These are phyloP conservation scores for Petrea volubilis DNA, from an alignment of 257 asterid genomes.

Conservation along the genomic window DNA sequence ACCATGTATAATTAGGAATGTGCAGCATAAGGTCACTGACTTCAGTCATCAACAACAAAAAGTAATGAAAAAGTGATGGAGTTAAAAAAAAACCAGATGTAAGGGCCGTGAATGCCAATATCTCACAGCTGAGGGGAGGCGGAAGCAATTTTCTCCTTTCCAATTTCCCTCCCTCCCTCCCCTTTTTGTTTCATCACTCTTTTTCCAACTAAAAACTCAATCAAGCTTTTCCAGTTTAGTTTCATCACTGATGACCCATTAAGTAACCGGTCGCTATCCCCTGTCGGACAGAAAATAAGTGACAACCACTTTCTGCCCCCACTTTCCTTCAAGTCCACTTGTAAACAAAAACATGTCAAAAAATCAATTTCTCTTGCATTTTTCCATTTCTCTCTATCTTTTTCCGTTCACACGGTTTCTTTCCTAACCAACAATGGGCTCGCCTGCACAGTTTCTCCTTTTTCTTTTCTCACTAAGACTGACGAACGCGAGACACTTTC, in stretches of 20 bases:
- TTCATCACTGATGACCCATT: neutral
- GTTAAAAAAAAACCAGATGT: too few relatives aligned
- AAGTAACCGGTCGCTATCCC: neutral
- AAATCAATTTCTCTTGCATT: slow-evolving; percentile 2
- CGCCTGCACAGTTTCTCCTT: neutral
- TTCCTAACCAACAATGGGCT: slow-evolving; percentile 2
- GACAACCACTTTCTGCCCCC: slow-evolving; percentile 21
- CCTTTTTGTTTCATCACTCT: neutral
- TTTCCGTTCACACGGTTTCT: neutral
- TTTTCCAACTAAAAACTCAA: neutral
- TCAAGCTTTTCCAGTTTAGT: neutral
- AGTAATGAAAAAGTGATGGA: too few relatives aligned
- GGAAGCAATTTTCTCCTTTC: too few relatives aligned
- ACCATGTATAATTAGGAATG: too few relatives aligned
- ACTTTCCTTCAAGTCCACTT: slow-evolving; percentile 10
- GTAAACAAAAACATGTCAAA: neutral
- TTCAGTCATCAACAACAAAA: too few relatives aligned
- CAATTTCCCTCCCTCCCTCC: too few relatives aligned
- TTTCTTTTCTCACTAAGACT: neutral
- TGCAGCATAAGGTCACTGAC: too few relatives aligned
- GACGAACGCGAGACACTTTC: slow-evolving; percentile 12
- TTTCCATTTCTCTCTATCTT: neutral
- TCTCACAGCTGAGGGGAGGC: too few relatives aligned
- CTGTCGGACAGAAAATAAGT: slow-evolving; percentile 5
- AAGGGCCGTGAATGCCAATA: too few relatives aligned